Base-by-base conservation (phyloP, 306 rosid species). In the Pterocarpus santalinus region DNA sequence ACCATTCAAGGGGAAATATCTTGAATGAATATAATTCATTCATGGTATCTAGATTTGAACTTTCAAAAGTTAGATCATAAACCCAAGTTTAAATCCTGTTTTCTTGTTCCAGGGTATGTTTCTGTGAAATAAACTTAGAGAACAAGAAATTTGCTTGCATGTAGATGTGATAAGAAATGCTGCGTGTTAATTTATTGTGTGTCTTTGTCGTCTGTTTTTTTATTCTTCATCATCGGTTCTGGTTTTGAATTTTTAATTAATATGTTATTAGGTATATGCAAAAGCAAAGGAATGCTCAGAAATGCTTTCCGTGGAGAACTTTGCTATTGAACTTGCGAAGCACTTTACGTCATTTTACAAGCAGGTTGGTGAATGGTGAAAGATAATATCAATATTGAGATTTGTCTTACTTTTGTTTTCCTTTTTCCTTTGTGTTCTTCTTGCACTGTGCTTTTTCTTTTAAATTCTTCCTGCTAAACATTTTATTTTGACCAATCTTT, bases 271-370 rank as follows among this genome's bases (percentile, higher is more conserved):
- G 99, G 99, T 91, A 32, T 93, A 95, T 82, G 99, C 82, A 1
- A 95, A 89, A 82, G 97, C 97, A 33, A 95, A 95, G 91, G 98
- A 95, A 76, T 89, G 91, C 57, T 77, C 90, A 0, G 94, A 89
- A 57, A 87, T 85, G 67, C 81, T 90, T 72, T 90, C 99, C 16
- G 92, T 74, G 36, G 99, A 95, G 82, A 92, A 89, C 36, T 95
- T 93, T 81, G 95, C 99, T n/a, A 79, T 95, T 88, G 5, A 32
- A 39, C 99, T 95, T 81, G 97, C 97, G 10, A 90, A 86, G 81
- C 98, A 95, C 86, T 95, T 95, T 72, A 88, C 91, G 43, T 91
- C 94, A 75, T 78, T 67, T 81, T 93, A 95, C 88, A 75, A 52
- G 60, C 97, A 87, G 99, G 99, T 91, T 68, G 76, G 76, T 81